These are phyloP conservation scores for Triangularia verruculosa DNA, from an alignment of 2,329 filamentous ascomycete genomes.

Conservation along the genomic window DNA sequence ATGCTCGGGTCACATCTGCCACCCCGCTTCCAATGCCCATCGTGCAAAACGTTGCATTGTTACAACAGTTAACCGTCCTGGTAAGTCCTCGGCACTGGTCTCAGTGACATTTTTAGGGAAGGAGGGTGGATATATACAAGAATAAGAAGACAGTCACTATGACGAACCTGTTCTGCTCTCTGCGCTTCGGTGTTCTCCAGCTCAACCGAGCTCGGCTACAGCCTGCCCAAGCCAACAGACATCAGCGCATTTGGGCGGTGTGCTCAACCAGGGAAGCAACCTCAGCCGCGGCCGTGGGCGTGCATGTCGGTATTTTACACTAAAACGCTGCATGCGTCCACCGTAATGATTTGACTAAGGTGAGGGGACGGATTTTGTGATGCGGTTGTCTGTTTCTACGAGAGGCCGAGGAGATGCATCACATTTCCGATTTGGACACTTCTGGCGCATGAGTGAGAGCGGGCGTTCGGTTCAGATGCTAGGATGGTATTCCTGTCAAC, in stretches of 20 bases:
- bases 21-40: conserved; percentile 2
- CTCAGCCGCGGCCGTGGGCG: not conserved
- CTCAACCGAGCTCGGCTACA: not conserved
- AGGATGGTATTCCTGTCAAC: not conserved
- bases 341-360: not conserved
- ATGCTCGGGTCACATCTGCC: not conserved
- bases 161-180: not conserved
- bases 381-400: not conserved
- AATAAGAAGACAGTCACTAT: no score
- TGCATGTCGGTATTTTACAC: not conserved
- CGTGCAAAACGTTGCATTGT: not conserved
- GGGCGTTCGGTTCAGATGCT: not conserved
- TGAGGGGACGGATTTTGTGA: not conserved
- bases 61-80: not conserved
- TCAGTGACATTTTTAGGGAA: not conserved
- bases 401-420: not conserved
- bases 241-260: not conserved
- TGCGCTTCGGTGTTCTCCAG: not conserved
- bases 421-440: not conserved
- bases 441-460: not conserved
- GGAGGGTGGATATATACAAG: no score
- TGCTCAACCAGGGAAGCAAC: not conserved
- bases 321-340: not conserved
- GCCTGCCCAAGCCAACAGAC: not conserved
- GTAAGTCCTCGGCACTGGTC: not conserved